A percentile compares a stretch with the other conserved stretches of the same genome.
phyloP scores from a whole-genome alignment of 164 flowering plant genomes.

The Magnolia sinica region DNA sequence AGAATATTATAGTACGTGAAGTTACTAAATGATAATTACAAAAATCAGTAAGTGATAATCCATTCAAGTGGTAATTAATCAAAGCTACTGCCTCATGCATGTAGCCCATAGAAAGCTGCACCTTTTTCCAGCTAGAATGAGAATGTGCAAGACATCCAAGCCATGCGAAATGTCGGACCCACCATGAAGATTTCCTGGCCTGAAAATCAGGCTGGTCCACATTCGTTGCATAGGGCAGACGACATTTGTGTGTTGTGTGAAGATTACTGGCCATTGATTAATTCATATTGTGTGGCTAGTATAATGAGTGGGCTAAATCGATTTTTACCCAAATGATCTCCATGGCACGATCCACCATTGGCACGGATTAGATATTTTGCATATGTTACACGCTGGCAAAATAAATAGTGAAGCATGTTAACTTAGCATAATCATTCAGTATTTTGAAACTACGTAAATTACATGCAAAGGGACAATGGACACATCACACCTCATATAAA shows the following conservation, averaged over 20 bases:
- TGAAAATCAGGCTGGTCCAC: too few species aligned
- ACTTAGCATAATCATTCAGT: background rate
- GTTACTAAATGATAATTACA: too few species aligned
- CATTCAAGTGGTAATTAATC: too few species aligned
- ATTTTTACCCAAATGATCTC: background rate
- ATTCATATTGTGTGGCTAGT: background rate
- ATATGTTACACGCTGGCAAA: background rate
- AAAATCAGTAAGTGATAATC: too few species aligned
- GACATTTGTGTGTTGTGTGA: background rate
- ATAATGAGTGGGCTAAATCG: background rate
- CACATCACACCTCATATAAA: background rate
- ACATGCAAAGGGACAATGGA: background rate
- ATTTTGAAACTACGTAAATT: background rate
- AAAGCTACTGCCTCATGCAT: too few species aligned
- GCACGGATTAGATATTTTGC: background rate
- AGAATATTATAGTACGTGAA: too few species aligned
- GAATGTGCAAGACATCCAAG: background rate
- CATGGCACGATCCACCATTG: background rate
- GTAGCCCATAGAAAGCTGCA: too few species aligned
- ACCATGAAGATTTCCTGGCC: too few species aligned
- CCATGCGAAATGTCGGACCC: background rate
- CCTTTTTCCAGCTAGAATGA: too few species aligned
- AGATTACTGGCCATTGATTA: background rate
- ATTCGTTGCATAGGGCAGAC: background rate
- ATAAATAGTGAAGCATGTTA: background rate